A percentile compares a stretch with the other conserved stretches of the same genome.
phyloP scores from a whole-genome alignment of 2,329 filamentous ascomycete species.

The Meredithiella fracta region DNA sequence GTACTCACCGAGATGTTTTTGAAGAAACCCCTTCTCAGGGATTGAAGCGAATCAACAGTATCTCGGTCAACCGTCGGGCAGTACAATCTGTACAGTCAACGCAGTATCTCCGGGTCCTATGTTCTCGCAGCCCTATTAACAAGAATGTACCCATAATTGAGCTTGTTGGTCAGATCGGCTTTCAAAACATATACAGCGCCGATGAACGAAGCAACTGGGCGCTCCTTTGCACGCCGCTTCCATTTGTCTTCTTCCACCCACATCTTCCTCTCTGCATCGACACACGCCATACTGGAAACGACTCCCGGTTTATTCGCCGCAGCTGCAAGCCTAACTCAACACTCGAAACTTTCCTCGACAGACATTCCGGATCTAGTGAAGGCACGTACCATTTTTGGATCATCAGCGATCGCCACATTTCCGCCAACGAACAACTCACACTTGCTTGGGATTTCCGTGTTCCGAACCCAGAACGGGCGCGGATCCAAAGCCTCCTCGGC shows the following conservation, averaged over 20 bases:
- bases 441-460: conserved; percentile 52
- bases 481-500: conserved; percentile 43
- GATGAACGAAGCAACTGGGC: conserved; percentile 51
- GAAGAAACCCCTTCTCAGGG: conserved; percentile 30
- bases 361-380: conserved; percentile 18
- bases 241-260: conserved; percentile 78
- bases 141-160: conserved; percentile 47
- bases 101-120: conserved; percentile 55
- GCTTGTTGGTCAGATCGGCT: conserved; percentile 61
- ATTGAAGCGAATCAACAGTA: conserved; percentile 26
- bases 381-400: conserved; percentile 77
- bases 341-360: conserved; percentile 71
- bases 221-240: conserved; percentile 46
- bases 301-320: conserved; percentile 73
- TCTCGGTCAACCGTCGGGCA: conserved; percentile 21
- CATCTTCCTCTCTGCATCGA: conserved; percentile 84
- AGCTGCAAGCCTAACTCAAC: conserved; percentile 85
- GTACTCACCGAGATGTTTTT: conserved; percentile 53
- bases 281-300: conserved; percentile 70
- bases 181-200: conserved; percentile 55
- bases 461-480: conserved; percentile 35
- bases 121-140: conserved; percentile 32
- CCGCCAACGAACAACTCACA: conserved; percentile 45
- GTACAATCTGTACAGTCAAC: not conserved
- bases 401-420: conserved; percentile 62